A percentile compares a stretch with the other conserved stretches of the same genome.
Evolutionary conservation across 2,329 filamentous ascomycete genomes (phyloP).

Genomic region (Periconia macrospinosa): DNA sequence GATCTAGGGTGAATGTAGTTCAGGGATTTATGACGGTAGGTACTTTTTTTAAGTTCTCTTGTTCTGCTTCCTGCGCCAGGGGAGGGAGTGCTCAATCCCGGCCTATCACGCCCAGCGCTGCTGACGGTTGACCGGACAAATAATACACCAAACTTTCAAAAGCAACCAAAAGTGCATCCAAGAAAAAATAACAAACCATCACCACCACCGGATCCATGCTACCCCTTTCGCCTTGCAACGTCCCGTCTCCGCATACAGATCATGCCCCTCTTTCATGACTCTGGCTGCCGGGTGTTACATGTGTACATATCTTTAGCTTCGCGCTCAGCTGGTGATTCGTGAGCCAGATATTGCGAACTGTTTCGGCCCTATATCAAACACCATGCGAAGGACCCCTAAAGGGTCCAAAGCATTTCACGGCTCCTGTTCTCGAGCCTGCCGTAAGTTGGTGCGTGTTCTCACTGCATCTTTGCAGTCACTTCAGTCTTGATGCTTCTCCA

Average conservation of each 20-base stretch:
- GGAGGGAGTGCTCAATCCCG: neutral
- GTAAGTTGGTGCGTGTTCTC: too few species aligned
- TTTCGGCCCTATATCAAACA: neutral
- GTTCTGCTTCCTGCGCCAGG: constrained; percentile 1
- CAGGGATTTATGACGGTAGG: constrained; percentile 41
- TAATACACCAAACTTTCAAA: constrained; percentile 4
- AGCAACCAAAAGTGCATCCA: neutral
- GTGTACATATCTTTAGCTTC: neutral
- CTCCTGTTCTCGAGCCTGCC: neutral
- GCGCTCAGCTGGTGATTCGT: neutral
- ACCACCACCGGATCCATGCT: too few species aligned
- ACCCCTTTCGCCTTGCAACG: neutral
- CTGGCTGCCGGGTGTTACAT: neutral
- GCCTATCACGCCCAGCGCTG: constrained; percentile 8
- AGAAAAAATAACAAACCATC: too few species aligned
- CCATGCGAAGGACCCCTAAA: too few species aligned
- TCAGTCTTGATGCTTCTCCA: constrained; percentile 7
- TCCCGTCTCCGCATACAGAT: neutral
- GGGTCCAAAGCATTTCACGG: too few species aligned
- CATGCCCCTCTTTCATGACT: neutral
- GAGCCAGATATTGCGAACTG: neutral
- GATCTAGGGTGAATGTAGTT: constrained; percentile 35
- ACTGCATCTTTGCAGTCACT: neutral
- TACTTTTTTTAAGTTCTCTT: constrained; percentile 26
- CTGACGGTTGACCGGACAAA: constrained; percentile 11